Evolutionary conservation across 176 grass and related monocot genomes (phyloP).

Genomic region (Phyllostachys edulis): DNA sequence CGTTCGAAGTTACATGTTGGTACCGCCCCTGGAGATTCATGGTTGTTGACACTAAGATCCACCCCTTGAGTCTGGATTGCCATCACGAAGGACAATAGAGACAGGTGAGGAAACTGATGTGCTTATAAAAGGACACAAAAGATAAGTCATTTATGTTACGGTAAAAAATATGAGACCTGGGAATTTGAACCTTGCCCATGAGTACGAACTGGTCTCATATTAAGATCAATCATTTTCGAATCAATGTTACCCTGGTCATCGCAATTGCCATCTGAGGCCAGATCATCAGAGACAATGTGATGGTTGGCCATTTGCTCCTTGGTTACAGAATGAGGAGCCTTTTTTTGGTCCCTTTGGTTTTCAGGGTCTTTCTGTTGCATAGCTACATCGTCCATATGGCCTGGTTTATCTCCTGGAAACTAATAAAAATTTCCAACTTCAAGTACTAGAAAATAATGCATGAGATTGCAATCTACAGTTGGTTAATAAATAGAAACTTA

Average conservation of each 20-base stretch:
- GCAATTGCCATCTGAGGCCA: slow-evolving; percentile 42
- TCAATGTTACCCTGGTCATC: slow-evolving; percentile 61
- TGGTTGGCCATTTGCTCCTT: slow-evolving; percentile 64
- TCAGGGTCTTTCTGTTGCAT: slow-evolving; percentile 60
- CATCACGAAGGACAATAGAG: slow-evolving; percentile 25
- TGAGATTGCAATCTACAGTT: not conserved
- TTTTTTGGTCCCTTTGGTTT: slow-evolving; percentile 53
- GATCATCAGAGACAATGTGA: slow-evolving; percentile 43
- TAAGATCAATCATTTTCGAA: slow-evolving; percentile 96
- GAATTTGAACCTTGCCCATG: slow-evolving; percentile 73
- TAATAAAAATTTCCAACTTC: slow-evolving; percentile 36
- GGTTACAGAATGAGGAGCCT: slow-evolving; percentile 28
- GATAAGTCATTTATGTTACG: not conserved
- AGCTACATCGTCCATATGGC: slow-evolving; percentile 57
- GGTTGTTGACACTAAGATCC: slow-evolving; percentile 54
- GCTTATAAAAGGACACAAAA: not conserved
- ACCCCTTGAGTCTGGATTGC: slow-evolving; percentile 57
- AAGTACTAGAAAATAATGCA: slow-evolving; percentile 2
- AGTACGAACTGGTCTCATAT: slow-evolving; percentile 66
- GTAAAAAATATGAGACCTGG: slow-evolving; percentile 49
- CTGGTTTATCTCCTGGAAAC: slow-evolving; percentile 93
- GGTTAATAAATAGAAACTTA: slow-evolving; percentile 40
- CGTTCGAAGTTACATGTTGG: slow-evolving; percentile 54
- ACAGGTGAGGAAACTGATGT: not conserved
- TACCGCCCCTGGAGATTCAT: slow-evolving; percentile 62